These are phyloP conservation scores for Linderina pennispora DNA, from an alignment of 192 early-diverging fungal species.

Conservation along the genomic window DNA sequence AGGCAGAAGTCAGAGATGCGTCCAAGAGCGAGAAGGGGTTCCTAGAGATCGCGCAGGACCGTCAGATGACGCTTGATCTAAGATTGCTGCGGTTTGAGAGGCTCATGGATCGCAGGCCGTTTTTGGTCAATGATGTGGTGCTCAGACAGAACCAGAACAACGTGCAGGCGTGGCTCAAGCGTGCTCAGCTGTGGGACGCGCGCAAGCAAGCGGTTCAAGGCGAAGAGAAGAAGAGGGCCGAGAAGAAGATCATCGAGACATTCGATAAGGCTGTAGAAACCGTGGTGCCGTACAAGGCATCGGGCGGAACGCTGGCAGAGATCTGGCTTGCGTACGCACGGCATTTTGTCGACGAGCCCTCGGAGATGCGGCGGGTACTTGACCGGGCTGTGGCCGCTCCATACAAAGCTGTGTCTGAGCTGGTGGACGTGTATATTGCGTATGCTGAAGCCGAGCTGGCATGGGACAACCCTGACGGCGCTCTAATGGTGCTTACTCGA, in stretches of 20 bases:
- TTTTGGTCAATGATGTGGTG: slow-evolving; percentile 90
- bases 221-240: neutral
- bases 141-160: slow-evolving; percentile 87
- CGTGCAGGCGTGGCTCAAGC: slow-evolving; percentile 87
- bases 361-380: slow-evolving; percentile 64
- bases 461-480: slow-evolving; percentile 58
- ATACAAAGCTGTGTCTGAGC: slow-evolving; percentile 72
- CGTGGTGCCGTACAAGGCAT: slow-evolving; percentile 66
- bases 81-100: slow-evolving; percentile 80
- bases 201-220: neutral
- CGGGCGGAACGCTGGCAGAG: slow-evolving; percentile 67
- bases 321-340: slow-evolving; percentile 85
- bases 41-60: slow-evolving; percentile 37
- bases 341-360: slow-evolving; percentile 49
- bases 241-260: neutral
- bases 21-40: slow-evolving; percentile 11
- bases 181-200: slow-evolving; percentile 60
- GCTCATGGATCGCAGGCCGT: slow-evolving; percentile 86
- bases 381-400: slow-evolving; percentile 79
- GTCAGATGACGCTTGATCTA: slow-evolving; percentile 71
- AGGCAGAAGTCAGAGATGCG: slow-evolving; percentile 52
- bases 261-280: slow-evolving; percentile 58
- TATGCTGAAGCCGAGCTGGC: slow-evolving; percentile 86
- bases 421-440: slow-evolving; percentile 84
- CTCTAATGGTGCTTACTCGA: slow-evolving; percentile 75